A percentile compares a stretch with the other conserved stretches of the same genome.
Conservation (phyloP, 2,329 filamentous ascomycete species). For the Ophiostoma sp. region DNA sequence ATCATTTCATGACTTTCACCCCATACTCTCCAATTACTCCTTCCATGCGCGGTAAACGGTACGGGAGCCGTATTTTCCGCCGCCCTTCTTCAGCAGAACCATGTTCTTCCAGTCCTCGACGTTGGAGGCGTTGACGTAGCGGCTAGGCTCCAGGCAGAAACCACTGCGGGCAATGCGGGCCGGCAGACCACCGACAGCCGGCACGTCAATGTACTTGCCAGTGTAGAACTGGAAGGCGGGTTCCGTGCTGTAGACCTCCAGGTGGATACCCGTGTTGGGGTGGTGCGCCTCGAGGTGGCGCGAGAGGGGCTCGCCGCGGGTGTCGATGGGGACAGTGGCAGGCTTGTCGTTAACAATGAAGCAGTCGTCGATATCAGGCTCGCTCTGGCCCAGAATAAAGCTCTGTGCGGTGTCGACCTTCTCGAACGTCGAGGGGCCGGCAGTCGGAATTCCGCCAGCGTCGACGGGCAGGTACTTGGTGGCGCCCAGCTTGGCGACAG, state of each 20-base stretch:
- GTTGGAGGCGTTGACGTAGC: constrained; percentile 88
- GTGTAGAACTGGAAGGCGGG: constrained; percentile 98
- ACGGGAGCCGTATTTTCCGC: constrained; percentile 71
- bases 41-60: constrained; percentile 87
- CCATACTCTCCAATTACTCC: constrained; percentile 40
- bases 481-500: constrained; percentile 65
- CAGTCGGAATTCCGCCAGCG: constrained; percentile 68
- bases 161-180: constrained; percentile 69
- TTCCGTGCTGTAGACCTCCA: constrained; percentile 88
- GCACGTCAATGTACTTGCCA: constrained; percentile 79
- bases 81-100: constrained; percentile 79
- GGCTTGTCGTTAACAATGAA: constrained; percentile 74
- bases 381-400: constrained; percentile 70
- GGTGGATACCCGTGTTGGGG: constrained; percentile 70
- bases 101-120: constrained; percentile 75
- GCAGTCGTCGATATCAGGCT: constrained; percentile 85
- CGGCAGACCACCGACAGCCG: constrained; percentile 59
- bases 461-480: constrained; percentile 73
- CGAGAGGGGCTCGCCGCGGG: constrained; percentile 61
- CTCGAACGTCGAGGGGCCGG: constrained; percentile 63
- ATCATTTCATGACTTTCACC: background rate
- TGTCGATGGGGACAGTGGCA: constrained; percentile 62
- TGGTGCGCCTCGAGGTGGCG: constrained; percentile 73
- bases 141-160: constrained; percentile 89
- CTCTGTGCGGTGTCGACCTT: constrained; percentile 63